These are phyloP conservation scores for Celoporthe dispersa DNA, from an alignment of 2,329 filamentous ascomycete species.

Conservation along the genomic window DNA sequence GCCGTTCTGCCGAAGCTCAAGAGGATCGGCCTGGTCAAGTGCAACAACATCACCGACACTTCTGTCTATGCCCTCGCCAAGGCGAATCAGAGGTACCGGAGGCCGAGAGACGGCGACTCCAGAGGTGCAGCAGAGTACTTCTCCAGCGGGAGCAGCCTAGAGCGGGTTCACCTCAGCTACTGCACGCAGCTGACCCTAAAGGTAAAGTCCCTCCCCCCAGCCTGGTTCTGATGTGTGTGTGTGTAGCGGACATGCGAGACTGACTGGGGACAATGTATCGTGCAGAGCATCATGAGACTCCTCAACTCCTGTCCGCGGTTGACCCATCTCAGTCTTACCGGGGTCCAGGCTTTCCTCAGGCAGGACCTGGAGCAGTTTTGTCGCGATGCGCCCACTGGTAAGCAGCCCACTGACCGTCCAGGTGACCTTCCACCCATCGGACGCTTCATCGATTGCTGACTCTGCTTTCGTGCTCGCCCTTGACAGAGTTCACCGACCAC, in stretches of 20 bases:
- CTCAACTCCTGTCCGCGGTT: constrained; percentile 90
- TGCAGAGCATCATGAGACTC: constrained; percentile 83
- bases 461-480: background rate
- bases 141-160: constrained; percentile 69
- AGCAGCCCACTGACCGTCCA: constrained; percentile 31
- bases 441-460: constrained; percentile 4
- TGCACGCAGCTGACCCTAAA: constrained; percentile 82
- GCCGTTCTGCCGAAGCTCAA: constrained; percentile 90
- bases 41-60: constrained; percentile 83
- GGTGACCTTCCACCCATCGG: background rate
- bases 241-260: background rate
- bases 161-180: constrained; percentile 95
- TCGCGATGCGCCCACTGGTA: constrained; percentile 78
- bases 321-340: constrained; percentile 92
- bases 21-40: constrained; percentile 94
- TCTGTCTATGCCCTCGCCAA: constrained; percentile 85
- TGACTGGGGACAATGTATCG: constrained; percentile 38
- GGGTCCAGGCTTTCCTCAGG: constrained; percentile 86
- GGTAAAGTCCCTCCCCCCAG: constrained; percentile 55
- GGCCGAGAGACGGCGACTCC: constrained; percentile 53
- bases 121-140: constrained; percentile 55
- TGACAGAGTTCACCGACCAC: constrained; percentile 86
- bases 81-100: constrained; percentile 60
- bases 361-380: constrained; percentile 86
- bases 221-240: background rate